Base-by-base conservation (phyloP, 371 early-diverging fungal genomes). In the Actinomortierella wolfii region DNA sequence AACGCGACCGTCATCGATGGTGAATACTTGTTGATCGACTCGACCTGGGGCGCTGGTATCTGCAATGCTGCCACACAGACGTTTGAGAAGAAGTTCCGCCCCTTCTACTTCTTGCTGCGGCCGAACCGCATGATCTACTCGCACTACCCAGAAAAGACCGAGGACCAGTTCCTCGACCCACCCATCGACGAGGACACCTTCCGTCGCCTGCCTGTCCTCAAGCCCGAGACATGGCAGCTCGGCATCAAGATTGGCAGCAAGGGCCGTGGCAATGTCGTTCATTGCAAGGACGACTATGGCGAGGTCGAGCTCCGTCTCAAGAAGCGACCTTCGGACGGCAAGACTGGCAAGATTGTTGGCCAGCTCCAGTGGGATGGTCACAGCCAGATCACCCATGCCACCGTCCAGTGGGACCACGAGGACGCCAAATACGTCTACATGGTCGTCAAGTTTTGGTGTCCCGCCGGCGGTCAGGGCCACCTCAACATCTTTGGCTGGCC, bases 1-100 rank as follows among this genome's bases (percentile, higher is more conserved):
- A 81, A 81, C 57, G 67, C 66, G 15, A 69, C 73, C n/a, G 54
- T 50, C 17, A 43, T 80, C 48, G 43, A 81, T 46, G 78, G 80
- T 49, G 76, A 79, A 53, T 69, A 68, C 48, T 61, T 79, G 11
- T 54, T 81, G 64, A 78, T 81, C 23, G 81, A 81, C 42, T 74
- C 79, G 9, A 81, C 81, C 20, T 81, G 81, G 81, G 81, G 81
- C 14, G 79, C 81, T 1, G 81, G 81, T 18, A 46, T 64, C 23
- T 62, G 66, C 20, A 62, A 63, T 47, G 52, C 64, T n/a, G 28
- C 56, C 1, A 64, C 70, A 0, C 59, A 57, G 5, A 61, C 68
- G 23, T 79, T 78, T 63, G 55, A 54, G 40, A 76, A 68, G 52
- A 15, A 42, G 46, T 81, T 76, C 78, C 48, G 78, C 11, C 68